Conservation (phyloP, 768 basidiomycete species). For the Cyclocybe cylindracea region DNA sequence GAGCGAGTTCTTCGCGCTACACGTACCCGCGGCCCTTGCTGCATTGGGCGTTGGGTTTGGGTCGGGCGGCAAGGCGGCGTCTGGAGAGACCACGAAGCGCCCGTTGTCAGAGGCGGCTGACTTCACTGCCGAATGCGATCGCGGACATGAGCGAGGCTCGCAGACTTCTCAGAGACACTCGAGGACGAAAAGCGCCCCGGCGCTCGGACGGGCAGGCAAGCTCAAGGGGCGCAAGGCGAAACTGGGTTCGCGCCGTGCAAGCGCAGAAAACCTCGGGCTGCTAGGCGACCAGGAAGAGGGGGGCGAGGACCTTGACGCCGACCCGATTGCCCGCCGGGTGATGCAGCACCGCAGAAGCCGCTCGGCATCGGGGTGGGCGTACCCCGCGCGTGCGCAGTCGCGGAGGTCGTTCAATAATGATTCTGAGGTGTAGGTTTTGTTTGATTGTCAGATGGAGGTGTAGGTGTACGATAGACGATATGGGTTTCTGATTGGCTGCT, state of each 20-base stretch:
- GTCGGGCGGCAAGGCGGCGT: too few species aligned
- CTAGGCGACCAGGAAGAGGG: conserved; percentile 7
- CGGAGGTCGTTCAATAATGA: not conserved
- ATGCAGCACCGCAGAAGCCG: conserved; percentile 25
- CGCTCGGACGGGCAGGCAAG: conserved; percentile 1
- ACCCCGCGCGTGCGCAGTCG: conserved; percentile 16
- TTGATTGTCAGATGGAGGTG: too few species aligned
- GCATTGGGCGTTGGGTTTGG: not conserved
- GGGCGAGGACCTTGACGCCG: conserved; percentile 3
- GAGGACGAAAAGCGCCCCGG: conserved; percentile 23
- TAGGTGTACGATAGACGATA: too few species aligned
- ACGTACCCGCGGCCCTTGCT: conserved; percentile 12
- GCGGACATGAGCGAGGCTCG: too few species aligned
- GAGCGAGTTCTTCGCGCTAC: conserved; percentile 20
- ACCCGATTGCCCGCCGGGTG: conserved; percentile 11
- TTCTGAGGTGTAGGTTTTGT: too few species aligned
- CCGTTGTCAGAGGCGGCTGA: too few species aligned
- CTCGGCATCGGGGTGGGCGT: conserved; percentile 30
- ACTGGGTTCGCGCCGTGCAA: conserved; percentile 1
- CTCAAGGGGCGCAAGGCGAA: conserved; percentile 3
- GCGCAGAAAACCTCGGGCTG: not conserved
- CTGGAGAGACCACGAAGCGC: too few species aligned
- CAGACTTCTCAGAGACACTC: conserved; percentile 10
- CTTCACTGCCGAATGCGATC: too few species aligned
- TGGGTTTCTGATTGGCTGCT: not conserved